Evolutionary conservation across 768 basidiomycete species (phyloP), one percentile per base, ranked within the genome.

Genomic region (Pholiota molesta): DNA sequence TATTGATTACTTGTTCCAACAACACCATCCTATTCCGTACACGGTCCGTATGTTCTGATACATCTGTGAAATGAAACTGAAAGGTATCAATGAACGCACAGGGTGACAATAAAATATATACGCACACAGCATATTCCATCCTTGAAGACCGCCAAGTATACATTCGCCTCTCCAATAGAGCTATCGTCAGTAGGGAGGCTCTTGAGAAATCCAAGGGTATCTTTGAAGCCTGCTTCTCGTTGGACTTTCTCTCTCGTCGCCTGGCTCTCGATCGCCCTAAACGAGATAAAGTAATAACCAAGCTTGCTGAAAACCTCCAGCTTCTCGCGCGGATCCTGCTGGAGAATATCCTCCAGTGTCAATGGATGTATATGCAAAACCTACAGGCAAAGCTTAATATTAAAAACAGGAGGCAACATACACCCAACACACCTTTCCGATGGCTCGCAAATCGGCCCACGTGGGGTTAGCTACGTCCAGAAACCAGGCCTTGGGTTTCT

Each of bases 281-380:
- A 94, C 19, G 90, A 90, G 59, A 97, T 79, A 68, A 98, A 94
- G 72, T 96, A 94, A 75, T 98, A 98, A 1, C 95, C 96, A 14
- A 98, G 83, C 65, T 84, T 87, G 0, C 91, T 86, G 70, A 96
- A 97, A 19, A 88, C 77, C 69, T 97, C 95, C 17, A 97, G 75
- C 74, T 98, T 98, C 74, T 97, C 96, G 40, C 94, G 83, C 16
- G 93, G 90, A 62, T 98, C 95, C 75, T 92, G 89, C 62, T 94
- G 92, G 8, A 98, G 75, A 49, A 97, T 93, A 74, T 98, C 95
- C 74, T 98, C 96, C 13, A 97, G 80, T 0, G 95, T 97, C 51
- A 98, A 77, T 0, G 96, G 96, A 73, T 98, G 96, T 0, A 98
- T 82, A 63, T 93, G 92, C 26, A 97, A 78, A 17, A 92, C 76